Base-by-base conservation (phyloP, 1,284 basidiomycete species). In the Irpex rosettiformis region DNA sequence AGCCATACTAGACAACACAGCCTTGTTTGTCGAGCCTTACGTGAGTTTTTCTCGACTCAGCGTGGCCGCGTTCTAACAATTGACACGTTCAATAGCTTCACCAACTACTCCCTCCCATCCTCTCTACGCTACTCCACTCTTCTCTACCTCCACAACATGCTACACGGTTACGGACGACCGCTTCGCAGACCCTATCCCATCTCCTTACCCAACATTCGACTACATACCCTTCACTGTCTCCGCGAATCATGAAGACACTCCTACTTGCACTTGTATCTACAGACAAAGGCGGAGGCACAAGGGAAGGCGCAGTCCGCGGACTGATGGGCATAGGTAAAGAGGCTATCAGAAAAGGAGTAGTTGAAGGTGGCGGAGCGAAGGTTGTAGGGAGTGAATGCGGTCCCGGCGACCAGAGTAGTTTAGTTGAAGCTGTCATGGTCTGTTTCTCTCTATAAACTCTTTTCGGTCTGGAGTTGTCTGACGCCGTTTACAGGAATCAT, bases 11-110 rank as follows among this genome's bases (percentile, higher is more conserved):
- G 88, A 91, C 64, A 99, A 96, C 71, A 80, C 80, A 55, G 90
- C 88, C 2, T 75, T 99, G n/a, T 98, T 96, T 68, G 86, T 98
- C 27, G 96, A 99, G 74, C 96, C 96, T 49, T 98, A 97, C 70
- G 93, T 96, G 69, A 73, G 93, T 82, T 18, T 43, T 13, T 67
- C n/a, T 49, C 51, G 52, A 58, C 43, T 1, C 40, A 42, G 16
- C 37, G 51, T 4, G 47, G 28, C 28, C 54, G 54, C 16, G 54
- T 52, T 56, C 56, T 52, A 45, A 10, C 3, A 10, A 2, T 13
- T 30, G 5, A 25, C 25, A 4, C 11, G 4, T 52, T 29, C 16
- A 1, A 18, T 67, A 96, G 91, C 80, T 99, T 3, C 96, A 98
- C 69, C 96, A 98, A 88, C 83, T 98, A 52, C 84, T 99, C 10